phyloP scores from a whole-genome alignment of 2,329 filamentous ascomycete species.

The Neonectria hederae region DNA sequence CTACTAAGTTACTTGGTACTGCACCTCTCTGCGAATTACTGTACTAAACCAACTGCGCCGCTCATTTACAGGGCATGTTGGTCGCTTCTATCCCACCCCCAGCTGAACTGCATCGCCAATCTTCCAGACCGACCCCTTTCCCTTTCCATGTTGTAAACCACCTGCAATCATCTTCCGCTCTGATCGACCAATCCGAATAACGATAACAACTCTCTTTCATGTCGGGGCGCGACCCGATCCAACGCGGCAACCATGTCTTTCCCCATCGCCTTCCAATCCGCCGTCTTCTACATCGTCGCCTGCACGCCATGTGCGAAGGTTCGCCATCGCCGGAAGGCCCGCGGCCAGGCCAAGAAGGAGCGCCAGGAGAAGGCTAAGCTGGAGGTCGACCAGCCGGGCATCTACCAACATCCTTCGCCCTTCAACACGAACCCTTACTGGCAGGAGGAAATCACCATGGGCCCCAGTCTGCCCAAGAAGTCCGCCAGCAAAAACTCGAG shows the following conservation, averaged over 20 bases:
- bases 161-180: background rate
- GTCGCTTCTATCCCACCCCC: background rate
- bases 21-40: background rate
- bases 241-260: constrained; percentile 53
- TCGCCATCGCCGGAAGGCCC: constrained; percentile 74
- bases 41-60: constrained; percentile 11
- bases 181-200: background rate
- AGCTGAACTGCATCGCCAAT: constrained; percentile 17
- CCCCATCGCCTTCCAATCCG: constrained; percentile 74
- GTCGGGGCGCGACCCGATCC: constrained; percentile 30
- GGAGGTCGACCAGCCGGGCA: constrained; percentile 74
- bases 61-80: constrained; percentile 19
- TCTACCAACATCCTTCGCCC: constrained; percentile 82
- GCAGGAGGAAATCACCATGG: constrained; percentile 85
- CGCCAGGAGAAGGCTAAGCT: constrained; percentile 71
- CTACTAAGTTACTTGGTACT: constrained; percentile 1
- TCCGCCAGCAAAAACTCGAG: constrained; percentile 65
- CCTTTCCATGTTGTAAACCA: constrained; percentile 13
- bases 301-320: constrained; percentile 82
- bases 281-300: constrained; percentile 79
- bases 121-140: constrained; percentile 14
- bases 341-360: constrained; percentile 74
- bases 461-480: constrained; percentile 77
- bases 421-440: constrained; percentile 91
- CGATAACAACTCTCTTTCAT: constrained; percentile 24